These are phyloP conservation scores for Crepidotus sp. DNA, from an alignment of 1,284 basidiomycete genomes.

Conservation along the genomic window DNA sequence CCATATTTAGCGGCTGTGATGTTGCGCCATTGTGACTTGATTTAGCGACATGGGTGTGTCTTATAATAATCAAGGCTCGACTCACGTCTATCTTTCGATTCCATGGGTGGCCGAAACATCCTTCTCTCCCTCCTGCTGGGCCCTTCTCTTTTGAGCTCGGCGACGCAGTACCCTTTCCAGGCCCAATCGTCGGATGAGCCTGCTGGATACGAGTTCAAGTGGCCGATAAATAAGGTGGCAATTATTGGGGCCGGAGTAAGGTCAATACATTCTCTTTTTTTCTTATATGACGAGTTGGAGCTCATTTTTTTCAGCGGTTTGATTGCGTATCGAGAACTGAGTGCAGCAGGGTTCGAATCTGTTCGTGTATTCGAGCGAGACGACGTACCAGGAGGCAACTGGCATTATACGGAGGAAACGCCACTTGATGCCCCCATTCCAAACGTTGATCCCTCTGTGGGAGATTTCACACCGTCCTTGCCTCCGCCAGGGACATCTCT, in stretches of 20 bases:
- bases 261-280: slow-evolving; percentile 19
- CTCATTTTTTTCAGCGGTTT: slow-evolving; percentile 24
- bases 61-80: neutral
- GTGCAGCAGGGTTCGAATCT: slow-evolving; percentile 26
- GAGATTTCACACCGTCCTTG: slow-evolving; percentile 32
- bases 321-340: slow-evolving; percentile 30
- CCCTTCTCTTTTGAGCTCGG: neutral
- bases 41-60: slow-evolving; percentile 9
- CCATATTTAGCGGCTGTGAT: neutral
- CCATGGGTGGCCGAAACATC: neutral
- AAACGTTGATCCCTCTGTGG: slow-evolving; percentile 29
- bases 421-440: slow-evolving; percentile 32
- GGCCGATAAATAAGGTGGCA: slow-evolving; percentile 30
- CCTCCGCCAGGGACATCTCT: slow-evolving; percentile 25
- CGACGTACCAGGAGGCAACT: slow-evolving; percentile 34
- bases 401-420: slow-evolving; percentile 36
- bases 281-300: neutral
- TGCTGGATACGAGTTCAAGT: slow-evolving; percentile 26
- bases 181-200: neutral
- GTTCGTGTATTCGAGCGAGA: slow-evolving; percentile 40
- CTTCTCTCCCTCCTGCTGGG: neutral
- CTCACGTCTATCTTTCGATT: neutral
- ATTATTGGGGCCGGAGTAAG: slow-evolving; percentile 33
- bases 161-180: slow-evolving; percentile 6
- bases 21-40: slow-evolving; percentile 14